Base-by-base conservation (phyloP, 768 basidiomycete species). In the Gymnopilus junonius region DNA sequence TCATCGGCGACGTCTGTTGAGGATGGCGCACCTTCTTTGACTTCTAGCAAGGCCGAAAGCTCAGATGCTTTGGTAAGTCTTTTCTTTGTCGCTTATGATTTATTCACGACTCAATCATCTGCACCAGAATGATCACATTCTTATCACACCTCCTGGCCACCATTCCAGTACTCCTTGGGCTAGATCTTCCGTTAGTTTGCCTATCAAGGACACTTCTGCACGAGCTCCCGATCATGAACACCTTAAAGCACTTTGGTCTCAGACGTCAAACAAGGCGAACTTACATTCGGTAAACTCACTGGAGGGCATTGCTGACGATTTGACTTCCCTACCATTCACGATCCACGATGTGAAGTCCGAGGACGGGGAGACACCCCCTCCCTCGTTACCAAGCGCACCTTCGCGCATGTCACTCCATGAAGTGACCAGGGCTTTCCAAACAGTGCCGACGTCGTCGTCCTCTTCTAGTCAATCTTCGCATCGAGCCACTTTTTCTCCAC, bases 311-410 rank as follows among this genome's bases (percentile, higher is more conserved):
- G 87, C 87, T 27, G 93, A 94, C 70, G 94, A 95, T 70, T 79
- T 93, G 59, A 89, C 90, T 31, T 81, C 88, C 23, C 79, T 95
- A 31, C 92, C 93, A 11, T 92, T 92, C 74, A 89, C 90, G 5
- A 73, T 94, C 34, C 92, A 91, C 70, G 93, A 95, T 59, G 89
- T 93, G 55, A 94, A 94, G 72, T 91, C 92, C 11, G 93, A 94
- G 71, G 92, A 91, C 67, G 93, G 91, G 20, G 89, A 87, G 72
- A 92, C 91, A 2, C 90, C 92, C 2, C 91, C 91, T 14, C 87
- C 90, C 23, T 75, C 79, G 8, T 79, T 83, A 4, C 79, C 85
- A 21, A 76, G 83, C 27, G 80, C 85, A 23, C 84, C 91, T 25
- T 88, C 89, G 17, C 87, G 91, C 40, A 91, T 93, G 86, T 92